These are phyloP conservation scores for Calonectria hongkongensis DNA, from an alignment of 2,329 filamentous ascomycete species.

Conservation along the genomic window DNA sequence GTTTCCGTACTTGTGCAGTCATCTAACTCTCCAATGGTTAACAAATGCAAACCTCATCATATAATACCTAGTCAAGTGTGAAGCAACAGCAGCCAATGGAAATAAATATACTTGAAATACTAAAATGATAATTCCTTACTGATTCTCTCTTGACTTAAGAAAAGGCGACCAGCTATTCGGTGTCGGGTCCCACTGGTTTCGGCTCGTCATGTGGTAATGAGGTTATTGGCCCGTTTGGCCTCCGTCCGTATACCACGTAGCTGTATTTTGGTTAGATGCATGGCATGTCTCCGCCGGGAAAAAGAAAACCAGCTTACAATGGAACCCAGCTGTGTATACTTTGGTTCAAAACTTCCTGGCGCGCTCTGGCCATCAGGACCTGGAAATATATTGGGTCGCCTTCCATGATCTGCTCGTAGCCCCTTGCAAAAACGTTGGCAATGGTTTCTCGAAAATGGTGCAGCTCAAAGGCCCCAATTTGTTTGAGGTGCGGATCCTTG, in stretches of 20 bases:
- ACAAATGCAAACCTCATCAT: neutral
- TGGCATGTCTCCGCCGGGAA: neutral
- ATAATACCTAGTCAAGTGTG: neutral
- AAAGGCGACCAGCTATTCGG: neutral
- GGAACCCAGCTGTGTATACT: conserved; percentile 53
- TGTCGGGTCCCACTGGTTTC: neutral
- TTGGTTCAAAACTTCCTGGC: conserved; percentile 47
- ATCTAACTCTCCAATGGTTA: neutral
- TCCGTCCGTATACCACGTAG: conserved; percentile 45
- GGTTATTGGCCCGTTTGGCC: neutral
- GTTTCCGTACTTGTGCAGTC: too few relatives aligned
- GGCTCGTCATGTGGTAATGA: neutral
- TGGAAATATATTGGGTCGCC: conserved; percentile 51
- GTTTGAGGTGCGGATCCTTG: conserved; percentile 54
- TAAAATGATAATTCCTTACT: neutral
- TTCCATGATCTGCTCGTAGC: conserved; percentile 49
- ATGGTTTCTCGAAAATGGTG: conserved; percentile 52
- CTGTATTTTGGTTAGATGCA: neutral
- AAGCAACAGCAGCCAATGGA: neutral
- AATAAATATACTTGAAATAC: neutral
- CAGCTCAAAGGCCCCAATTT: conserved; percentile 54
- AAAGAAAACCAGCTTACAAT: conserved; percentile 42
- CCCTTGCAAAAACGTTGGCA: conserved; percentile 48
- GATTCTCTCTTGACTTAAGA: neutral
- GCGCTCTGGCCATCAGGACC: conserved; percentile 47